A percentile compares a stretch with the other conserved stretches of the same genome.
phyloP scores from a whole-genome alignment of 768 basidiomycete species.

The Tephrocybe sp. region DNA sequence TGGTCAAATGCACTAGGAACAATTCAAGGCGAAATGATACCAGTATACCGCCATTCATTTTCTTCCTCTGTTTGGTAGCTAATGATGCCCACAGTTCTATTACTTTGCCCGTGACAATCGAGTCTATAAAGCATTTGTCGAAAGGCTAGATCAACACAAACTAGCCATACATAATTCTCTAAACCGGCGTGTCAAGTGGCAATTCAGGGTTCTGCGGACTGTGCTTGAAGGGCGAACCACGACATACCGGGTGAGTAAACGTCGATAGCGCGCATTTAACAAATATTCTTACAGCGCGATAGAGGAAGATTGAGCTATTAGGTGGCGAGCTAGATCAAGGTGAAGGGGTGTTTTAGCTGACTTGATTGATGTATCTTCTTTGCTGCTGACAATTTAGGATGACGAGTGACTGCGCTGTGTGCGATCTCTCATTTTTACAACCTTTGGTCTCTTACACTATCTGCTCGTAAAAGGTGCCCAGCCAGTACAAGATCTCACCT shows the following conservation, averaged over 20 bases:
- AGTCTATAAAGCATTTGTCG: slow-evolving; percentile 69
- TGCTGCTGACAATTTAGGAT: slow-evolving; percentile 17
- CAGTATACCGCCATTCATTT: slow-evolving; percentile 45
- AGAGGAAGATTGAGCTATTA: slow-evolving; percentile 65
- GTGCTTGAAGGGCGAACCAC: slow-evolving; percentile 66
- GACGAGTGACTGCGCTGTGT: not conserved
- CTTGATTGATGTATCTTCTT: slow-evolving; percentile 3
- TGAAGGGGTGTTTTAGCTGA: slow-evolving; percentile 40
- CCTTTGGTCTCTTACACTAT: not conserved
- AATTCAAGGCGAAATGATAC: slow-evolving; percentile 65
- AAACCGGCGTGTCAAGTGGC: slow-evolving; percentile 65
- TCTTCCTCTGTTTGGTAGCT: not conserved
- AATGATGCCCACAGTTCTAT: slow-evolving; percentile 54
- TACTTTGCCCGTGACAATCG: slow-evolving; percentile 94
- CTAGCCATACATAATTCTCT: slow-evolving; percentile 46
- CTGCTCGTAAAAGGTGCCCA: slow-evolving; percentile 81
- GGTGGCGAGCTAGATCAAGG: slow-evolving; percentile 64
- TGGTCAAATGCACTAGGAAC: slow-evolving; percentile 69
- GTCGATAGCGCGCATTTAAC: not conserved
- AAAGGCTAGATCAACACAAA: slow-evolving; percentile 45
- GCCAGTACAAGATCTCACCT: slow-evolving; percentile 58
- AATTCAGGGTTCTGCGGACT: slow-evolving; percentile 61
- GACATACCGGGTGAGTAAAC: slow-evolving; percentile 59
- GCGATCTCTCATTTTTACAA: not conserved
- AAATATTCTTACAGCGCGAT: slow-evolving; percentile 20